phyloP scores from a whole-genome alignment of 768 basidiomycete genomes.

The Hysterangium stoloniferum region DNA sequence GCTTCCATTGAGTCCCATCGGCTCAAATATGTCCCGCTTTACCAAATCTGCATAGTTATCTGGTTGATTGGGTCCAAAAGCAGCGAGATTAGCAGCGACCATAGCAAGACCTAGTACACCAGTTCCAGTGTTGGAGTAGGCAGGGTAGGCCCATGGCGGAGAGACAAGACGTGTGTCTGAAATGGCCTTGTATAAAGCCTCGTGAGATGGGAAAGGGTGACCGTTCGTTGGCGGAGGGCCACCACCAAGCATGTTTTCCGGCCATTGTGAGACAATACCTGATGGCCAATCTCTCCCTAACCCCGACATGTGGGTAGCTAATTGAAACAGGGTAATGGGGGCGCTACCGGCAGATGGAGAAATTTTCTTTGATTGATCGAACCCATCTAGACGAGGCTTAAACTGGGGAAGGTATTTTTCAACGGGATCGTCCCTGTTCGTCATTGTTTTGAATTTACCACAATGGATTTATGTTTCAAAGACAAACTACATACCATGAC shows the following conservation, averaged over 20 bases:
- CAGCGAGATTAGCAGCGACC: slow-evolving; percentile 25
- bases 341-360: neutral
- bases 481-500: slow-evolving; percentile 19
- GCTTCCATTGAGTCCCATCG: slow-evolving; percentile 36
- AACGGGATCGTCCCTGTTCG: slow-evolving; percentile 42
- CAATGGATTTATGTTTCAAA: neutral
- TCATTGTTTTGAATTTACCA: neutral
- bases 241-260: slow-evolving; percentile 22
- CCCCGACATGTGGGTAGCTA: slow-evolving; percentile 26
- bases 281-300: slow-evolving; percentile 31
- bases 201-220: slow-evolving; percentile 24
- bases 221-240: slow-evolving; percentile 25
- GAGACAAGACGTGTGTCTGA: slow-evolving; percentile 32
- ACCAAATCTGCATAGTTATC: slow-evolving; percentile 36
- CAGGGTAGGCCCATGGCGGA: slow-evolving; percentile 36
- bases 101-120: slow-evolving; percentile 29
- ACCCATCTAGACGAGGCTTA: slow-evolving; percentile 20
- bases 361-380: slow-evolving; percentile 10
- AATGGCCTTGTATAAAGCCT: slow-evolving; percentile 30
- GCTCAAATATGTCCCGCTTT: slow-evolving; percentile 41
- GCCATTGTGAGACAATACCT: slow-evolving; percentile 33
- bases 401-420: slow-evolving; percentile 36
- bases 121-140: slow-evolving; percentile 35
- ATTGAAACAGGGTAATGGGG: slow-evolving; percentile 22
- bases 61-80: slow-evolving; percentile 15